Evolutionary conservation across 371 early-diverging fungal genomes (phyloP).

Genomic region (Lichtheimia corymbifera): DNA sequence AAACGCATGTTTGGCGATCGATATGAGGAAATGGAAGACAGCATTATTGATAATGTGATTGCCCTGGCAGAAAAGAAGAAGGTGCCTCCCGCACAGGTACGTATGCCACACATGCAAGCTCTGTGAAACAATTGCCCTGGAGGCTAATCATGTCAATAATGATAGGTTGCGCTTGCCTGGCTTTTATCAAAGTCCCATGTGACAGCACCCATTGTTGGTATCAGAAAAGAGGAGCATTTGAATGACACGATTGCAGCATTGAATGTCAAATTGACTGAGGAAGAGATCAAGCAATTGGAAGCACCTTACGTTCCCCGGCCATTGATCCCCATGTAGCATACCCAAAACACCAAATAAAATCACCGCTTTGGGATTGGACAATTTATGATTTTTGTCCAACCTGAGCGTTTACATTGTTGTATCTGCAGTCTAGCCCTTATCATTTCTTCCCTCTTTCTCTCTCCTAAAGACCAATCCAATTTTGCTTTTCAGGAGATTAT

Average conservation of each 20-base stretch:
- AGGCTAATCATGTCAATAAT: too few species aligned
- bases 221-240: slow-evolving; percentile 33
- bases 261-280: slow-evolving; percentile 29
- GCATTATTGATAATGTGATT: slow-evolving; percentile 34
- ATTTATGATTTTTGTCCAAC: too few species aligned
- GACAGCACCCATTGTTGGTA: slow-evolving; percentile 48
- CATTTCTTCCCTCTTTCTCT: too few species aligned
- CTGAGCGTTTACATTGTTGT: too few species aligned
- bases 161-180: slow-evolving; percentile 52
- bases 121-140: too few species aligned
- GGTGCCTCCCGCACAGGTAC: slow-evolving; percentile 36
- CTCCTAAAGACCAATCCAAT: too few species aligned
- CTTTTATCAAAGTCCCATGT: slow-evolving; percentile 35
- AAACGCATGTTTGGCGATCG: slow-evolving; percentile 4
- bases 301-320: slow-evolving; percentile 21
- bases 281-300: slow-evolving; percentile 36
- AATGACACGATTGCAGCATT: slow-evolving; percentile 33
- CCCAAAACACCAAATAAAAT: too few species aligned
- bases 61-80: slow-evolving; percentile 45
- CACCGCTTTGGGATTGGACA: too few species aligned
- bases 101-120: background rate
- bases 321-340: too few species aligned
- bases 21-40: slow-evolving; percentile 7
- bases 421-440: too few species aligned
- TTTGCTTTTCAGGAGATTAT: too few species aligned